Evolutionary conservation across 2,329 filamentous ascomycete species (phyloP).

Genomic region (Fonsecaea nubica): DNA sequence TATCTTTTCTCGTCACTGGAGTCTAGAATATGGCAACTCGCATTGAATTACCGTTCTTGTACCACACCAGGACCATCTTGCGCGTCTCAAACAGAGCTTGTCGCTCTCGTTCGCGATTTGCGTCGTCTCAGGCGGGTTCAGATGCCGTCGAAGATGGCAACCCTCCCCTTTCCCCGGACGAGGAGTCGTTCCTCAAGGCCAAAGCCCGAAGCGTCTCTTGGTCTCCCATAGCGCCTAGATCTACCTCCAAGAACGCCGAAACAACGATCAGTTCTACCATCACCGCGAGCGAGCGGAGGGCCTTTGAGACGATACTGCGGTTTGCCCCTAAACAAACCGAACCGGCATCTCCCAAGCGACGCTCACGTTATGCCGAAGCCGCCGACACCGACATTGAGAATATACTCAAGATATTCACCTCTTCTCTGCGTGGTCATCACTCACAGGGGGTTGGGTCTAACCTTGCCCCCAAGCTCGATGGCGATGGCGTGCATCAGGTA

Average conservation of each 20-base stretch:
- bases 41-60: constrained; percentile 34
- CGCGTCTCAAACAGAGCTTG: constrained; percentile 2
- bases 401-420: constrained; percentile 30
- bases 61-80: constrained; percentile 37
- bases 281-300: constrained; percentile 33
- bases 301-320: constrained; percentile 35
- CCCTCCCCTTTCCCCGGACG: background rate
- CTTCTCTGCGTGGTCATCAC: constrained; percentile 20
- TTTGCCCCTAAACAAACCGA: constrained; percentile 26
- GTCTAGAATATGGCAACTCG: constrained; percentile 23
- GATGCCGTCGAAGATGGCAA: background rate
- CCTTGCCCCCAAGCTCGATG: background rate
- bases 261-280: constrained; percentile 32
- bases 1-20: background rate
- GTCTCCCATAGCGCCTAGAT: constrained; percentile 1
- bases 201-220: constrained; percentile 19
- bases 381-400: constrained; percentile 28
- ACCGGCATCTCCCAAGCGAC: constrained; percentile 8
- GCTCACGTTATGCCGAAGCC: constrained; percentile 12
- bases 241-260: constrained; percentile 1
- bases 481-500: background rate
- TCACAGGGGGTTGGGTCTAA: background rate
- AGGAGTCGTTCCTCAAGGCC: constrained; percentile 20
- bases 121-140: constrained; percentile 11
- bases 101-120: background rate